These are phyloP conservation scores for Exophiala xenobiotica DNA, from an alignment of 2,329 filamentous ascomycete species.

Conservation along the genomic window DNA sequence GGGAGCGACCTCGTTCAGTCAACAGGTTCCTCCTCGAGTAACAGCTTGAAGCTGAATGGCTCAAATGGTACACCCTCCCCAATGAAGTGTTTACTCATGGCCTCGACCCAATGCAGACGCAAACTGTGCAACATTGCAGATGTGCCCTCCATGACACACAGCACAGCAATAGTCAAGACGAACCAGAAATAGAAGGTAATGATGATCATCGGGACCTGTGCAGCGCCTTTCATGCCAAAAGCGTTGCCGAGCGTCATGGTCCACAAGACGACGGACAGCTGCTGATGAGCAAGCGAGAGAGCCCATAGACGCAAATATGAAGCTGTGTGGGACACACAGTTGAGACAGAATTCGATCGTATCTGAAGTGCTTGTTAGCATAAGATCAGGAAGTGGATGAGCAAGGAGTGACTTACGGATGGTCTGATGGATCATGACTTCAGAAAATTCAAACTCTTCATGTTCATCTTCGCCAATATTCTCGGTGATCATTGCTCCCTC, in stretches of 20 bases:
- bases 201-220: constrained; percentile 78
- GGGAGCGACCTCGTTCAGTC: constrained; percentile 42
- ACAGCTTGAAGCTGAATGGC: constrained; percentile 81
- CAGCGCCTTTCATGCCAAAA: constrained; percentile 62
- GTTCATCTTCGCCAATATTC: constrained; percentile 73
- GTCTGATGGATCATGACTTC: constrained; percentile 99
- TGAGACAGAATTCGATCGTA: constrained; percentile 81
- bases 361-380: constrained; percentile 32
- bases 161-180: constrained; percentile 71
- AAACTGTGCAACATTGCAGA: constrained; percentile 93
- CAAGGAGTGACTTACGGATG: constrained; percentile 75
- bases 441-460: constrained; percentile 95
- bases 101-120: constrained; percentile 93
- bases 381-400: constrained; percentile 33
- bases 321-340: constrained; percentile 97
- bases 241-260: constrained; percentile 85
- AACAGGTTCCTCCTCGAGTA: constrained; percentile 75
- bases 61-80: constrained; percentile 83
- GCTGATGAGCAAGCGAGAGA: constrained; percentile 93
- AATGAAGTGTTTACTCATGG: constrained; percentile 96
- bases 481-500: constrained; percentile 89
- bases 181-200: constrained; percentile 88
- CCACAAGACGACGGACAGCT: constrained; percentile 95
- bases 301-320: constrained; percentile 99
- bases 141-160: constrained; percentile 94